Conservation (phyloP, 805 yeast species). For the Candida berthetii region DNA sequence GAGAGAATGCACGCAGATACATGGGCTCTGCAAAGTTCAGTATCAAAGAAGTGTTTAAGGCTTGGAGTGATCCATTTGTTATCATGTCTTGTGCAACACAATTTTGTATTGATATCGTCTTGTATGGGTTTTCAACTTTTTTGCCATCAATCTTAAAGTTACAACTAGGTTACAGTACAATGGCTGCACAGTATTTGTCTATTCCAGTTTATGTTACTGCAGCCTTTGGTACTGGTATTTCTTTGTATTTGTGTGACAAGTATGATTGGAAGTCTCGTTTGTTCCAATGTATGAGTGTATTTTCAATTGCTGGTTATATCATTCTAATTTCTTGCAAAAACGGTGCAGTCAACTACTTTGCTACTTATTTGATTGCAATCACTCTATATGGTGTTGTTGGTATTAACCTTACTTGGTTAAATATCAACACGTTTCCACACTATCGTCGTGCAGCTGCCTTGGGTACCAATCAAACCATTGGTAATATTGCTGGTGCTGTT, state of each 20-base stretch:
- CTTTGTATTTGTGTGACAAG: conserved; percentile 24
- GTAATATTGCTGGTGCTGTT: conserved; percentile 39
- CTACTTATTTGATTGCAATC: conserved; percentile 28
- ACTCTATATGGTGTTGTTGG: conserved; percentile 32
- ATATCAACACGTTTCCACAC: conserved; percentile 33
- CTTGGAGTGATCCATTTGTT: conserved; percentile 28
- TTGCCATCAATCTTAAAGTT: conserved; percentile 31
- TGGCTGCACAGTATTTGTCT: conserved; percentile 32
- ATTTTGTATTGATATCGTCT: conserved; percentile 30
- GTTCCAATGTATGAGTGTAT: conserved; percentile 18
- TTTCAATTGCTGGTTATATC: conserved; percentile 27
- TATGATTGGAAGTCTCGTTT: conserved; percentile 26
- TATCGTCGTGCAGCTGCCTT: conserved; percentile 36
- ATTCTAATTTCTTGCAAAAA: conserved; percentile 23
- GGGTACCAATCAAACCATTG: conserved; percentile 36
- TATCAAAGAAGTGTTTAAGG: conserved; percentile 24
- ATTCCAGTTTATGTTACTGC: conserved; percentile 32
- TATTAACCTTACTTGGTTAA: conserved; percentile 35
- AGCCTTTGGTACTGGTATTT: conserved; percentile 20
- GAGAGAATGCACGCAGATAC: conserved; percentile 19
- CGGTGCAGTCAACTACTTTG: conserved; percentile 30
- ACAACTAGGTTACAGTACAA: conserved; percentile 14
- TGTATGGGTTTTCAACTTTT: conserved; percentile 35
- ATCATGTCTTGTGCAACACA: conserved; percentile 26
- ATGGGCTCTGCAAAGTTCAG: conserved; percentile 23